Evolutionary conservation across 2,329 filamentous ascomycete species (phyloP), one percentile per base, ranked within the genome.

Genomic region (Aureobasidium sp.): DNA sequence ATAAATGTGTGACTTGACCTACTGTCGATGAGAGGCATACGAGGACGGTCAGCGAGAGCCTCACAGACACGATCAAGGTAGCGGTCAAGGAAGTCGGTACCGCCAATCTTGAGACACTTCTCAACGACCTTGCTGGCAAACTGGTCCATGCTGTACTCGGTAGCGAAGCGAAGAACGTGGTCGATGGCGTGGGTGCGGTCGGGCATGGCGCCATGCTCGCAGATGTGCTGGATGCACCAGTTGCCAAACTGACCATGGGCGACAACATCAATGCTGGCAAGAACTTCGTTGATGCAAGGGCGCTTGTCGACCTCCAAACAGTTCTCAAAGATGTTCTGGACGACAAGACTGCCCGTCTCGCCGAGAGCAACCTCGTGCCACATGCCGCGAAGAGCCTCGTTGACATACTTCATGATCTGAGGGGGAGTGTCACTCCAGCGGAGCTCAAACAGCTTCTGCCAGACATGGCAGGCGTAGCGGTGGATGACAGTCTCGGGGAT

Each of bases 321-420:
- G 65, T 98, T 98, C 74, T 98, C 93, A 68, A 98, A 98, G 66
- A 98, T 98, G 69, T 98, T 98, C 71, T 98, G 93, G 44, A 98
- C 94, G 40, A 98, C 93, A 62, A 98, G 78, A 68, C 93, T 98
- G 56, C 93, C 93, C 10, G 94, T 98, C 75, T 98, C 93, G 30
- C 93, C 93, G 49, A 97, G 76, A 19, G 94, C 94, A 58, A 98
- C 93, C 65, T 98, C 91, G 65, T 97, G 90, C 93, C 93, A 98
- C 90, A 97, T 97, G 56, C 91, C 91, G 55, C 83, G 81, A 52
- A 98, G 79, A 56, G 93, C 87, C 62, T 97, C 90, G 64, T 98
- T 98, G 71, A 98, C 94, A 64, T 88, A 95, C 64, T 87, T 88
- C 93, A 98, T 98, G 71, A 98, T 95, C 70, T 96, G 90, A 21